A percentile compares a stretch with the other conserved stretches of the same genome.
Conservation (phyloP, 805 yeast genomes). For the Myxozyma neglecta region DNA sequence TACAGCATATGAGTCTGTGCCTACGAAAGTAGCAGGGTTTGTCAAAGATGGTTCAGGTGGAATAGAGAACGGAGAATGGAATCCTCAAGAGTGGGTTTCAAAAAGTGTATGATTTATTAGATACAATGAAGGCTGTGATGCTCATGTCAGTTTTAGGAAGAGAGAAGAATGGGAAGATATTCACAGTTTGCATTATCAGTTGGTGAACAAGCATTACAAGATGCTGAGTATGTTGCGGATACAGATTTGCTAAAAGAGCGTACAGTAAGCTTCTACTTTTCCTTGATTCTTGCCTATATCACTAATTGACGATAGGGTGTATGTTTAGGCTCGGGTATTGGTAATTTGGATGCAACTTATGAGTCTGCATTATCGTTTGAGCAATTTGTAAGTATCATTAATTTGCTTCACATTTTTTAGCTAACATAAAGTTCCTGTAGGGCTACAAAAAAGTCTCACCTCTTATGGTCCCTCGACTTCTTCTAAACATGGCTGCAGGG, state of each 20-base stretch:
- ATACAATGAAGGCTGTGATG: background rate
- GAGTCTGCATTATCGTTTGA: slow-evolving; percentile 58
- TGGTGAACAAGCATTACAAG: slow-evolving; percentile 70
- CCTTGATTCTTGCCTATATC: background rate
- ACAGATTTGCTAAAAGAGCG: slow-evolving; percentile 35
- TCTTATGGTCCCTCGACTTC: slow-evolving; percentile 74
- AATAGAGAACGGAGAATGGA: slow-evolving; percentile 52
- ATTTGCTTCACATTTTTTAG: background rate
- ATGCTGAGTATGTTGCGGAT: slow-evolving; percentile 56
- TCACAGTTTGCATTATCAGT: slow-evolving; percentile 79
- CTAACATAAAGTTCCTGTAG: background rate
- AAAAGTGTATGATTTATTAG: background rate
- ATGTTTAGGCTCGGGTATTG: slow-evolving; percentile 91
- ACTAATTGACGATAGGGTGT: slow-evolving; percentile 52
- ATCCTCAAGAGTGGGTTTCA: slow-evolving; percentile 50
- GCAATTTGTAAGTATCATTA: slow-evolving; percentile 32
- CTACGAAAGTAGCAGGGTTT: slow-evolving; percentile 73
- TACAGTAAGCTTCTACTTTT: slow-evolving; percentile 34
- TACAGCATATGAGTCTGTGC: slow-evolving; percentile 53
- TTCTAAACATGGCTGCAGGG: slow-evolving; percentile 94
- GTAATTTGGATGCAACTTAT: slow-evolving; percentile 73
- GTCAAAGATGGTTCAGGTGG: slow-evolving; percentile 54
- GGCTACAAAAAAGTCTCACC: slow-evolving; percentile 80
- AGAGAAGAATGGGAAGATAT: slow-evolving; percentile 66
- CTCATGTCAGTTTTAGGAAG: slow-evolving; percentile 40